Percentiles rank a stretch among this genome's conserved stretches.
These are phyloP conservation scores for Rhodotorula sp. DNA, from an alignment of 1,284 basidiomycete species.

Conservation along the genomic window DNA sequence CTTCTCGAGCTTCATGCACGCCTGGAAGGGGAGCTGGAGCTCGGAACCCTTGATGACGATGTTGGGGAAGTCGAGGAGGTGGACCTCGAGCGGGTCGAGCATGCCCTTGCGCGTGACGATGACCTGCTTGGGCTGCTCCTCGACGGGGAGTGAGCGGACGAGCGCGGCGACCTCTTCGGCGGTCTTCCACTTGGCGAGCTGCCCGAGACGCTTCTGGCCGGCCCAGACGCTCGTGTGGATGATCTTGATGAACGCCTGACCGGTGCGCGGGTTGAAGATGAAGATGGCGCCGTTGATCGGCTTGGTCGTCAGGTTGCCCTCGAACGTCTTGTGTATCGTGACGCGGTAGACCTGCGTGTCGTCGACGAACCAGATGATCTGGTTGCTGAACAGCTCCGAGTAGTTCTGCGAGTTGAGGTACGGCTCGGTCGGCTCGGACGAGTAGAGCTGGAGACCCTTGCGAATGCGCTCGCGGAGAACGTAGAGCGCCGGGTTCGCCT, in stretches of 20 bases:
- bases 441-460: slow-evolving; percentile 97
- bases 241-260: slow-evolving; percentile 97
- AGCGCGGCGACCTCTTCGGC: slow-evolving; percentile 99
- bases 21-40: slow-evolving; percentile 97
- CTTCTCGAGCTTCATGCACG: slow-evolving; percentile 99
- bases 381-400: slow-evolving; percentile 65
- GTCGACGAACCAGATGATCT: slow-evolving; percentile 99
- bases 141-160: slow-evolving; percentile 93
- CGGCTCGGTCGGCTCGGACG: slow-evolving; percentile 98
- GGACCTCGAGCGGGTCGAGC: slow-evolving; percentile 85
- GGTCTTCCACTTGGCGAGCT: slow-evolving; percentile 99
- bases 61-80: slow-evolving; percentile 97
- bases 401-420: slow-evolving; percentile 87
- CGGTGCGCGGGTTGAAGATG: slow-evolving; percentile 98
- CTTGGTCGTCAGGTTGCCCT: slow-evolving; percentile 99
- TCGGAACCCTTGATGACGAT: slow-evolving; percentile 99
- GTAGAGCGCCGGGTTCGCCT: slow-evolving; percentile 96
- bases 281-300: slow-evolving; percentile 99
- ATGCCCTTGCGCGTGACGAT: slow-evolving; percentile 99
- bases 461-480: slow-evolving; percentile 97
- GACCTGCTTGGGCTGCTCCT: slow-evolving; percentile 99
- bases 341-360: slow-evolving; percentile 99
- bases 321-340: slow-evolving; percentile 99
- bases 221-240: slow-evolving; percentile 99
- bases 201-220: slow-evolving; percentile 98